These are phyloP conservation scores for peach (Prunus persica) DNA, from an alignment of 306 rosid species.

Conservation along the genomic window Prunus_persica_NCBIv2 NC_034009.1:12126001-12126500, in stretches of 20 bases:
- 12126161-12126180: not conserved
- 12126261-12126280: slow-evolving; percentile 93
- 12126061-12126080: not conserved
- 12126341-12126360: slow-evolving; percentile 89
- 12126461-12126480: not conserved
- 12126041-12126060: not conserved
- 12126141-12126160: not conserved
- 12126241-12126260: not conserved
- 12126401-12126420: slow-evolving; percentile 81
- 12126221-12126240: slow-evolving; percentile 13
- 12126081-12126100: not conserved
- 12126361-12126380: slow-evolving; percentile 91
- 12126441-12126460: slow-evolving; percentile 1
- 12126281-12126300: slow-evolving; percentile 89
- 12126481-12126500: not conserved
- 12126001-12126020: too few relatives aligned
- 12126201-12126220: not conserved
- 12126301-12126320: slow-evolving; percentile 86
- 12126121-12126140: not conserved
- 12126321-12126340: slow-evolving; percentile 80
- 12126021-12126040: too few relatives aligned
- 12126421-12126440: slow-evolving; percentile 27
- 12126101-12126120: not conserved
- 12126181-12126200: not conserved
- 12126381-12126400: slow-evolving; percentile 95